Base-by-base conservation (phyloP, 257 asterid species). In the Mitragyna speciosa region DNA sequence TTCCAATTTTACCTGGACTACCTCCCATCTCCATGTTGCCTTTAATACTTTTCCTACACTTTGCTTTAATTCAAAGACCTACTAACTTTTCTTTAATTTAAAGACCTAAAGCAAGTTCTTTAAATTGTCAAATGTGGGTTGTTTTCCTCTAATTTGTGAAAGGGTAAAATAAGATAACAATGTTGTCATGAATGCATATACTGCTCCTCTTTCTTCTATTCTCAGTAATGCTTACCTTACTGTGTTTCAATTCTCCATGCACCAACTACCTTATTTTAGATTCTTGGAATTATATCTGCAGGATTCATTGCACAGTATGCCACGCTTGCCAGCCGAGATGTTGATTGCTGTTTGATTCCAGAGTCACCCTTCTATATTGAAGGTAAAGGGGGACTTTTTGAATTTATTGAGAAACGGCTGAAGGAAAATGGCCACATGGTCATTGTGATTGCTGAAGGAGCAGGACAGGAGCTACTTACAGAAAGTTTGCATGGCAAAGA, bases 261-360 rank as follows among this genome's bases (percentile, higher is more conserved):
- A 76, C 59, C 39, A 22, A 0, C 49, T 30, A 6, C 26, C 51
- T 51, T 17, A 26, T 59, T 73, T 39, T n/a, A 75, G 73, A 28
- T 28, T 73, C 19, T 51, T 36, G 75, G 22, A 72, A 76, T 69
- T 61, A 67, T 68, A 58, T 77, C 49, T 87, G 88, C 89, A 92
- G 97, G 98, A 74, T 94, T 94, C 81, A 94, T 94, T 61, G 97
- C 98, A 83, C 93, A 92, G 97, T 85, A 92, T 87, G 97, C 98
- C 82, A 94, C 98, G 83, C 92, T 94, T 78, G 98, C 97, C 31
- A 92, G 97, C 85, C 93, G 98, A 87, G 98, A 94, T 84, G 98
- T 94, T 58, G 97, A 94, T 85, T 94, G 97, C 85, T 94, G 97
- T 88, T 90, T 92, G 89, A 92, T 94, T 81, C 98, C 98, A 10